Conservation (phyloP, 73 alveolate species). For the Tetrahymena malaccensis region DNA sequence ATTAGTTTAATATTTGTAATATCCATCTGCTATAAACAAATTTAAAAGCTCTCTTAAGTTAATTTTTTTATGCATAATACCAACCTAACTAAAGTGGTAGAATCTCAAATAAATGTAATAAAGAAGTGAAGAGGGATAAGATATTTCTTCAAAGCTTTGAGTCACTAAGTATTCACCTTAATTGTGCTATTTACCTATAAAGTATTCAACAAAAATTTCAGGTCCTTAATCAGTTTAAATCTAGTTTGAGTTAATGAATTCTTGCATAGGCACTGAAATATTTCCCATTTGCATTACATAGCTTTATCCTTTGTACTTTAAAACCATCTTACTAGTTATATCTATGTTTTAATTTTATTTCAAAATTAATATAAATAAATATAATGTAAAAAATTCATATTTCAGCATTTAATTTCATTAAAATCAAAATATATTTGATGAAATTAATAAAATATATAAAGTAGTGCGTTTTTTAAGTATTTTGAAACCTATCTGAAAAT, state of each 20-base stretch:
- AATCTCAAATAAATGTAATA: not conserved
- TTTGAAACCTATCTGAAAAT: too few species aligned
- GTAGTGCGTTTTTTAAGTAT: too few species aligned
- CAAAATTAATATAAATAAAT: too few species aligned
- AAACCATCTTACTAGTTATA: not conserved
- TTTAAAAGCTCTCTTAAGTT: slow-evolving; percentile 35
- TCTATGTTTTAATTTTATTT: not conserved
- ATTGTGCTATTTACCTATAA: not conserved
- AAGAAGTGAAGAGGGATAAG: not conserved
- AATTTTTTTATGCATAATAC: slow-evolving; percentile 4
- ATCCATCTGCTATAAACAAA: slow-evolving; percentile 41
- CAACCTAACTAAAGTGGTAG: not conserved
- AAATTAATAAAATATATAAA: too few species aligned
- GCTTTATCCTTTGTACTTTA: not conserved
- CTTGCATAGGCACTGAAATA: not conserved
- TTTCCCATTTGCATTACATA: not conserved
- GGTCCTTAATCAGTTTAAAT: not conserved
- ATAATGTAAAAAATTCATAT: too few species aligned
- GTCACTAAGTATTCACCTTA: not conserved
- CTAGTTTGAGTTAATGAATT: not conserved
- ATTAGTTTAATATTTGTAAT: slow-evolving; percentile 34
- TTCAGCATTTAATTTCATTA: too few species aligned
- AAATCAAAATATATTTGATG: too few species aligned
- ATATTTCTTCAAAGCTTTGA: not conserved
- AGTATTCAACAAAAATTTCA: not conserved